phyloP scores from a whole-genome alignment of 2,329 filamentous ascomycete species.

The Cordyceps pruinosa region DNA sequence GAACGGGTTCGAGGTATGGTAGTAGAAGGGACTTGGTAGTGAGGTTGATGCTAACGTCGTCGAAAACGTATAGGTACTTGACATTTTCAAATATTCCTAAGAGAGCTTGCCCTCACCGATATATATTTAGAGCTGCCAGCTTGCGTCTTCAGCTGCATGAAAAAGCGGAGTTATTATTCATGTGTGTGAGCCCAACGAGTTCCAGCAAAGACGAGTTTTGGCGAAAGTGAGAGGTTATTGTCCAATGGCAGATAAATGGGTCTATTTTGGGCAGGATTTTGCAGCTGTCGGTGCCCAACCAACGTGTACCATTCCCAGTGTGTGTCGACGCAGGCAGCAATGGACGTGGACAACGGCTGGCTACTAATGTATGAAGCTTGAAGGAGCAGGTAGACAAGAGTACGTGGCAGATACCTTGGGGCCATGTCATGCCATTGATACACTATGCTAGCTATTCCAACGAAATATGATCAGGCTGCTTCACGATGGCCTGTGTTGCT shows the following conservation, averaged over 20 bases:
- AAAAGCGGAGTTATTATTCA: slow-evolving; percentile 5
- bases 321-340: background rate
- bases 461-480: background rate
- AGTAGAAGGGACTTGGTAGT: background rate
- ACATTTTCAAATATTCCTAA: background rate
- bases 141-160: background rate
- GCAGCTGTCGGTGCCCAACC: slow-evolving; percentile 6
- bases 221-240: background rate
- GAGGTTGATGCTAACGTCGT: background rate
- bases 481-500: background rate
- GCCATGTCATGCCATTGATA: background rate
- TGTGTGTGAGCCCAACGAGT: slow-evolving; percentile 9
- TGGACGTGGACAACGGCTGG: background rate
- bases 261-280: slow-evolving; percentile 8
- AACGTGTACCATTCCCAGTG: background rate
- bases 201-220: background rate
- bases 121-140: background rate
- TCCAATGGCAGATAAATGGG: slow-evolving; percentile 10
- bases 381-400: background rate
- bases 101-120: background rate
- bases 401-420: background rate
- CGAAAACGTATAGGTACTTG: background rate
- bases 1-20: background rate
- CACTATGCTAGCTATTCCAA: slow-evolving; percentile 3
- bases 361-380: background rate